Evolutionary conservation across 257 asterid species (phyloP).

Genomic region (Capsicum rhomboideum): DNA sequence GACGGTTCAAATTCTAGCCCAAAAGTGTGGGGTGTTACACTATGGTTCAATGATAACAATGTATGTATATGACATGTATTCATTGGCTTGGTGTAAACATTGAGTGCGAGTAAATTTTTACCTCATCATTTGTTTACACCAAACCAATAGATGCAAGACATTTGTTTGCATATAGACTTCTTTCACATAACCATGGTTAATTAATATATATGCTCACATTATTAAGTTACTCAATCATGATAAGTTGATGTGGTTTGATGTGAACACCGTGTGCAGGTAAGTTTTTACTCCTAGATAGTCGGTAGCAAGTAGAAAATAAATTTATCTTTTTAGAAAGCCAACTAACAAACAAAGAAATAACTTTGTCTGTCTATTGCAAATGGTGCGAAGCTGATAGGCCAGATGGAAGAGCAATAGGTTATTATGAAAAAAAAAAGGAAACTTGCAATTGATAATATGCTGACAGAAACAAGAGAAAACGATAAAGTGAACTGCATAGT

Average conservation of each 20-base stretch:
- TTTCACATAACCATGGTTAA: background rate
- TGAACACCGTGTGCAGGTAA: background rate
- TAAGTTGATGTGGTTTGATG: background rate
- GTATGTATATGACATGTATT: background rate
- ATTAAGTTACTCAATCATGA: background rate
- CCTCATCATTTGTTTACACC: background rate
- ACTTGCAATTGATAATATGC: background rate
- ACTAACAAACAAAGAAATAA: background rate
- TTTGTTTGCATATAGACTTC: background rate
- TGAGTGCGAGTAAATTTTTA: background rate
- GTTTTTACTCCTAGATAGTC: background rate
- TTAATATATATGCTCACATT: background rate
- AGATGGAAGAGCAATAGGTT: background rate
- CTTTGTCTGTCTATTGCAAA: background rate
- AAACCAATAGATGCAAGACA: background rate
- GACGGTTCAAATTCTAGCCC: no score
- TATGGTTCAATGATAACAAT: background rate
- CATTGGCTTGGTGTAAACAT: background rate
- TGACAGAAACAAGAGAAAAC: background rate
- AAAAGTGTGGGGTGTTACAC: no score
- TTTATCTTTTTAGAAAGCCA: background rate
- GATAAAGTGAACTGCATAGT: background rate
- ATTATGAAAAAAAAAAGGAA: background rate
- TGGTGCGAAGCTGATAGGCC: background rate
- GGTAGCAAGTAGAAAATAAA: background rate